Evolutionary conservation across 169 alveolate genomes (phyloP).

Genomic region (Plasmodium gonderi): DNA sequence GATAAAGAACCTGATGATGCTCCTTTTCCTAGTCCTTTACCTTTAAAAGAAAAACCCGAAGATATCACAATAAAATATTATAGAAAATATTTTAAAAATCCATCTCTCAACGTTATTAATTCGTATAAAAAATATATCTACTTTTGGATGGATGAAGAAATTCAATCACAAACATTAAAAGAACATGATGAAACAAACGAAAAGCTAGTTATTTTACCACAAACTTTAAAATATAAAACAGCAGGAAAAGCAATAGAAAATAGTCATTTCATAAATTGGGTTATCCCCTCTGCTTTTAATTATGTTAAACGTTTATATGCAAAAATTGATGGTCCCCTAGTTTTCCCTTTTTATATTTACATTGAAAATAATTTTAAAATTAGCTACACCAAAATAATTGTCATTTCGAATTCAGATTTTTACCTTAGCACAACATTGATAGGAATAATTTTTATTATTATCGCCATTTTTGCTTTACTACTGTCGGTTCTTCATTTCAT

Average conservation of each 20-base stretch:
- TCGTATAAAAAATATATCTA: conserved; percentile 21
- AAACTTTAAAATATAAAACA: conserved; percentile 65
- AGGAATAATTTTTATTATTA: conserved; percentile 43
- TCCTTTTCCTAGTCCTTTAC: conserved; percentile 52
- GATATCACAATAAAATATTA: conserved; percentile 65
- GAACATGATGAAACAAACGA: conserved; percentile 60
- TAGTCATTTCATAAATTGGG: conserved; percentile 89
- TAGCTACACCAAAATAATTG: conserved; percentile 23
- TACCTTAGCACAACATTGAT: conserved; percentile 13
- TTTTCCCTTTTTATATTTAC: conserved; percentile 81
- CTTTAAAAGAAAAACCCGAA: conserved; percentile 35
- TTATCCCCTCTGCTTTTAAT: conserved; percentile 86
- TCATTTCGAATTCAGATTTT: conserved; percentile 14
- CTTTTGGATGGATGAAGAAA: conserved; percentile 61
- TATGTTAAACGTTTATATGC: conserved; percentile 85
- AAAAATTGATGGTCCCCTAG: conserved; percentile 78
- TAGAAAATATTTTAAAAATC: conserved; percentile 55
- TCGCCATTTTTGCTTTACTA: conserved; percentile 19
- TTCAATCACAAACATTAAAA: conserved; percentile 17
- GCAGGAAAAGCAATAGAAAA: conserved; percentile 87
- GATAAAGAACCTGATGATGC: conserved; percentile 58
- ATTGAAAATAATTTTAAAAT: conserved; percentile 71
- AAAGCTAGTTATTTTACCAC: conserved; percentile 46
- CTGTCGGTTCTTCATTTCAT: conserved; percentile 20
- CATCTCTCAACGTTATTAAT: not conserved